These are phyloP conservation scores for Aspergillus sojae DNA, from an alignment of 2,329 filamentous ascomycete species.

Conservation along the genomic window DNA sequence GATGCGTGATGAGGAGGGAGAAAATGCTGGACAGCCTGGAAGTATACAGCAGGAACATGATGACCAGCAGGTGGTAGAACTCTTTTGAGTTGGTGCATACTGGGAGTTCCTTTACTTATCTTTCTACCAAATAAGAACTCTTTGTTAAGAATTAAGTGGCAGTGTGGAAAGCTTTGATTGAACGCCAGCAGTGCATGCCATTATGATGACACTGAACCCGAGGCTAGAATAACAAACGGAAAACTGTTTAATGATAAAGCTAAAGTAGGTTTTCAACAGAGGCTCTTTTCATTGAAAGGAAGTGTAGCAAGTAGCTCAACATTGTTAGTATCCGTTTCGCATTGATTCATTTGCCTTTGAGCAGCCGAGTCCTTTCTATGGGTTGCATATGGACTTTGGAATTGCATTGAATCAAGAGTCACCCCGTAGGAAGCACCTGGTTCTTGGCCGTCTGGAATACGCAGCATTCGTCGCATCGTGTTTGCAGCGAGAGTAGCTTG, in stretches of 20 bases:
- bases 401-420: not conserved
- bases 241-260: not conserved
- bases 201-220: not conserved
- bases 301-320: not conserved
- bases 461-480: not conserved
- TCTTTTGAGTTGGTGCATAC: constrained; percentile 38
- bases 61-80: constrained; percentile 48
- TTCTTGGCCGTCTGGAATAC: not conserved
- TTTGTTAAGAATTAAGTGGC: not conserved
- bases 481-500: not conserved
- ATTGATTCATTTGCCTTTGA: not conserved
- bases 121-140: not conserved
- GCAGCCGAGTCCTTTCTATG: not conserved
- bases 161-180: not conserved
- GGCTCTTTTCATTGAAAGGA: not conserved
- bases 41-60: constrained; percentile 43
- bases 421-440: not conserved
- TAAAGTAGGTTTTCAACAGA: not conserved
- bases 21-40: constrained; percentile 39
- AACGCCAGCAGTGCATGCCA: not conserved
- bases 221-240: not conserved
- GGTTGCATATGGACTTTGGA: not conserved
- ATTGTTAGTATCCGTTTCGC: not conserved
- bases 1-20: constrained; percentile 74
- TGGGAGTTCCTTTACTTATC: not conserved